These are phyloP conservation scores for Starmerella bombi DNA, from an alignment of 805 yeast genomes.

Conservation along the genomic window DNA sequence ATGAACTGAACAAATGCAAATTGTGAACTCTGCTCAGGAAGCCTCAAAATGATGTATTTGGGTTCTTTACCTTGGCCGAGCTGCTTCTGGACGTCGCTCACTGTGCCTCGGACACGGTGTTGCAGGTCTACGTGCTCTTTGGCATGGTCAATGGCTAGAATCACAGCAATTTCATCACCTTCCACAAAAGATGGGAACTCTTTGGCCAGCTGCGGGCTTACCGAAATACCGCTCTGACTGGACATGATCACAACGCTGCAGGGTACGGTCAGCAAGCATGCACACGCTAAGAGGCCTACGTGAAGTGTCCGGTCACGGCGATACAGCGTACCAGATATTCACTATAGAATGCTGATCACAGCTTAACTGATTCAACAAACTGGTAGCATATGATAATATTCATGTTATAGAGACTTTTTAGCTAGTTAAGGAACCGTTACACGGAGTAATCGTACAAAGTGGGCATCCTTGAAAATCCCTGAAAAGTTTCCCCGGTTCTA, in stretches of 20 bases:
- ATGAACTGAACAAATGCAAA: slow-evolving; percentile 64
- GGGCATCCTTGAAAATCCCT: too few species aligned
- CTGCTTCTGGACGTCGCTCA: slow-evolving; percentile 29
- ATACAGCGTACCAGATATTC: neutral
- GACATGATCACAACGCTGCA: too few species aligned
- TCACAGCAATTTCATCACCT: slow-evolving; percentile 28
- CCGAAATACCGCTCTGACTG: slow-evolving; percentile 49
- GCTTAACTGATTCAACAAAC: neutral
- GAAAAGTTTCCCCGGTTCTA: too few species aligned
- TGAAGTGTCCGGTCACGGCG: too few species aligned
- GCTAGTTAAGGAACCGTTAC: too few species aligned
- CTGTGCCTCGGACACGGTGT: slow-evolving; percentile 21
- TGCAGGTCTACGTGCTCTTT: slow-evolving; percentile 28
- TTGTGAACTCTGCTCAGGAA: slow-evolving; percentile 15
- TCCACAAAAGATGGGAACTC: slow-evolving; percentile 34
- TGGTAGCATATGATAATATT: too few species aligned
- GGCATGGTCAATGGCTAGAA: slow-evolving; percentile 30
- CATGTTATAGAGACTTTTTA: too few species aligned
- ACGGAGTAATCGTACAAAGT: too few species aligned
- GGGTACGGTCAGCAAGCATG: too few species aligned
- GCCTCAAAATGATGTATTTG: slow-evolving; percentile 37
- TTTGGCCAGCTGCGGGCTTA: slow-evolving; percentile 34
- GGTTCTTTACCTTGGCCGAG: slow-evolving; percentile 33
- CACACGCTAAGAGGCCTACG: too few species aligned
- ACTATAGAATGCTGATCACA: neutral